Evolutionary conservation across 2,329 filamentous ascomycete species (phyloP).

Genomic region (Nannizziopsis barbatae): DNA sequence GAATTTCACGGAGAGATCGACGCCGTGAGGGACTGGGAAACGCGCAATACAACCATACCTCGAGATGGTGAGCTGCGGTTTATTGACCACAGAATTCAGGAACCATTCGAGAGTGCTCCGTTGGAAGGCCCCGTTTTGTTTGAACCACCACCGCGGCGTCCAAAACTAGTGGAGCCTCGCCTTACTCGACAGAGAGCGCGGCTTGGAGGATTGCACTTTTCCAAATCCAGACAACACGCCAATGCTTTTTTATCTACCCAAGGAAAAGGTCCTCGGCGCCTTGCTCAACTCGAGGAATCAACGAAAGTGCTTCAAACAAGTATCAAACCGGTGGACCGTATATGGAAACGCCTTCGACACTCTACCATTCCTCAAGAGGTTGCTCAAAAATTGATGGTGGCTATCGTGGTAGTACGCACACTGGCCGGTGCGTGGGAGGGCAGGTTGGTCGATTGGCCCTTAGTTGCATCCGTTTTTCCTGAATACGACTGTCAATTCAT

Average conservation of each 20-base stretch:
- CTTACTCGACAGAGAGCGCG: constrained; percentile 15
- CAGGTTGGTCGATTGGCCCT: constrained; percentile 35
- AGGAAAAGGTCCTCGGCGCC: constrained; percentile 5
- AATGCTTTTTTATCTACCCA: background rate
- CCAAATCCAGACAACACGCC: background rate
- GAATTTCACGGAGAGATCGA: constrained; percentile 25
- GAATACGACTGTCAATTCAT: constrained; percentile 30
- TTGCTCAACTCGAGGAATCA: constrained; percentile 7
- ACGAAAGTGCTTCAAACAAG: background rate
- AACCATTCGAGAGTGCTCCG: constrained; percentile 24
- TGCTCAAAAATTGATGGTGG: constrained; percentile 30
- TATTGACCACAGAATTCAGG: constrained; percentile 30
- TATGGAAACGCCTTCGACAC: constrained; percentile 1
- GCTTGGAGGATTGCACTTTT: background rate
- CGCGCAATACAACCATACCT: constrained; percentile 23
- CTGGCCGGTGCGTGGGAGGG: constrained; percentile 37
- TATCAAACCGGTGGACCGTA: constrained; percentile 1
- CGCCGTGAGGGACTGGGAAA: constrained; percentile 30
- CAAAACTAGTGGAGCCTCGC: constrained; percentile 7
- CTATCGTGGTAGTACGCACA: constrained; percentile 36
- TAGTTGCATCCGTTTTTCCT: constrained; percentile 36
- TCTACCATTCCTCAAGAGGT: constrained; percentile 6
- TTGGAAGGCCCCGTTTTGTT: constrained; percentile 28
- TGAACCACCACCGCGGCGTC: constrained; percentile 15
- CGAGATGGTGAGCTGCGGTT: constrained; percentile 21